These are phyloP conservation scores for Protomyces gravidus DNA, from an alignment of 1,139 yeast species.

Conservation along the genomic window DNA sequence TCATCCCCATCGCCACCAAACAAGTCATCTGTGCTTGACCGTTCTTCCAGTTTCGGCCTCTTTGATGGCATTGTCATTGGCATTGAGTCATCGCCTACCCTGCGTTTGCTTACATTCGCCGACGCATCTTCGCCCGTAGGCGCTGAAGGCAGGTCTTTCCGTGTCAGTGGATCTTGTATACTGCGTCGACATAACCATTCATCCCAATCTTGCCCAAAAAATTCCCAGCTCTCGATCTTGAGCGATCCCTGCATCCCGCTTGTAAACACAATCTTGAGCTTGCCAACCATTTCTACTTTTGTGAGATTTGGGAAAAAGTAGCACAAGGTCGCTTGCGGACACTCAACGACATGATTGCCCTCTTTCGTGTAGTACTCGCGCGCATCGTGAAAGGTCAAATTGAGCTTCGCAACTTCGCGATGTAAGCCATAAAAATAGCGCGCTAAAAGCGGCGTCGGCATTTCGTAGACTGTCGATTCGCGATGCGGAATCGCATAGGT, in stretches of 20 bases:
- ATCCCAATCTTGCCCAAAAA: conserved; percentile 21
- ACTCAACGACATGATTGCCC: conserved; percentile 20
- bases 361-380: conserved; percentile 17
- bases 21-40: neutral
- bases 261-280: conserved; percentile 9
- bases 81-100: neutral
- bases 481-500: conserved; percentile 17
- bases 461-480: conserved; percentile 5
- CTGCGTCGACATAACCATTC: conserved; percentile 24
- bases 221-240: conserved; percentile 26
- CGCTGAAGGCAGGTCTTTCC: neutral
- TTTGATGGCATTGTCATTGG: neutral
- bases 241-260: conserved; percentile 5
- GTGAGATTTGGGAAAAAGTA: conserved; percentile 18
- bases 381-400: conserved; percentile 26
- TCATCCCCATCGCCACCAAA: neutral
- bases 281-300: conserved; percentile 20
- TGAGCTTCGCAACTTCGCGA: conserved; percentile 15
- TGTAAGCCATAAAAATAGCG: conserved; percentile 16
- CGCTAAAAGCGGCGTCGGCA: conserved; percentile 18
- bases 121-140: neutral
- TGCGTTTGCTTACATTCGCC: neutral
- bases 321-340: conserved; percentile 21
- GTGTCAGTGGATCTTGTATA: neutral
- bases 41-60: neutral